Base-by-base conservation (phyloP, 257 asterid species). In the Petunia secreta region DNA sequence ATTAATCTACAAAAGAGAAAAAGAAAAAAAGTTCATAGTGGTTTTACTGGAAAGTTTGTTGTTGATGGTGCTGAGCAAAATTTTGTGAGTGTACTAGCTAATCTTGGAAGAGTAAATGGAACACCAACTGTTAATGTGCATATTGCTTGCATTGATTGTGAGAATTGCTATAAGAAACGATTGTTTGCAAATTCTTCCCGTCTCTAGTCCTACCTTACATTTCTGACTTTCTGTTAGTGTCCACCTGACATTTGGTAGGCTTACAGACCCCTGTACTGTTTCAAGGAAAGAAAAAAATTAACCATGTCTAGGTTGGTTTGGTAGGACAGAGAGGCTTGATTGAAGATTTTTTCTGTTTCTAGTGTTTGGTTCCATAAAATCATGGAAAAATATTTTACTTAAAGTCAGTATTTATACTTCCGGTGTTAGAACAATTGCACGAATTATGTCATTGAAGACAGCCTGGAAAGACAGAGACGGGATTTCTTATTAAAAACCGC, bases 281-380 rank as follows among this genome's bases (percentile, higher is more conserved):
- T 34, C 44, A 0, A 48, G 60, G 34, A 10, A 25, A 44, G 44
- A 48, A 71, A 60, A 71, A 71, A 34, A 71, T 10, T 25, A 25
- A 25, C 25, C 25, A 25, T 48, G 60, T 48, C 60, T 11, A 0
- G 25, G 77, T 71, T 71, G 77, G 50, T 11, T 73, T 73, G 11
- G 62, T 50, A 73, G 46, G 78, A 73, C n/a, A 36, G 2, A 50
- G 44, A 73, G 50, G 46, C 11, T 50, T 73, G 78, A 73, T 36
- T 50, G 62, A 73, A 73, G 7, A 11, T 11, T 10, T 73, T 50
- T 73, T 34, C 11, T 52, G 57, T 52, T 10, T 67, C 75, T 73
- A 50, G 46, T 36, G 3, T 50, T 50, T 71, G 34, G 2, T 71
- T 10, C 62, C 59, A 48, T 50, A 73, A 73, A 36, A 25, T 36